Conservation (phyloP, 192 early-diverging fungal species). For the Diversispora epigaea region DNA sequence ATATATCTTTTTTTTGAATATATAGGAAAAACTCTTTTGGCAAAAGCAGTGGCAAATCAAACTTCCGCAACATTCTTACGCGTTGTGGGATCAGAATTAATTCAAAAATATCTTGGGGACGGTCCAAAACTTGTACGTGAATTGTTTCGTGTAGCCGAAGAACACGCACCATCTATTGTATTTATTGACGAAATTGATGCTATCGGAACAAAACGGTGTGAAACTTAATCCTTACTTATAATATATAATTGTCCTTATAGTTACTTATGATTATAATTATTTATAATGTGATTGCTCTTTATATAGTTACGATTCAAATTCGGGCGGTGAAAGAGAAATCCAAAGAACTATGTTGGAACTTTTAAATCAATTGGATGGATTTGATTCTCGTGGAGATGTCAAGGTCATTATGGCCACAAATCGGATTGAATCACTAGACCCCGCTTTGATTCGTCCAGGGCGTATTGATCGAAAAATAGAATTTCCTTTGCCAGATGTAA, state of each 20-base stretch:
- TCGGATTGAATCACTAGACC: conserved; percentile 94
- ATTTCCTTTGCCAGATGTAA: conserved; percentile 96
- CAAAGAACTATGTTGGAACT: conserved; percentile 98
- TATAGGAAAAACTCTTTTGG: conserved; percentile 81
- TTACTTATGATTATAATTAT: neutral
- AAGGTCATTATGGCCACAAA: conserved; percentile 99
- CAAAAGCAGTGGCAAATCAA: conserved; percentile 98
- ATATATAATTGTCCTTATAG: neutral
- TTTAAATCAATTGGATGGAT: conserved; percentile 97
- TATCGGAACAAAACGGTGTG: conserved; percentile 89
- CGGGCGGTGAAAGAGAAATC: conserved; percentile 94
- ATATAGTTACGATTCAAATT: conserved; percentile 85
- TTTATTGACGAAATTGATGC: conserved; percentile 99
- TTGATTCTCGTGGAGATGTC: conserved; percentile 92
- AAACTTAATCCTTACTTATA: neutral
- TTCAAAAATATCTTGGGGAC: conserved; percentile 99
- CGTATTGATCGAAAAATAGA: conserved; percentile 99
- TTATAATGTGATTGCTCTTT: conserved; percentile 17
- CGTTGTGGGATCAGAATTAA: conserved; percentile 95
- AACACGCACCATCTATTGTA: conserved; percentile 96
- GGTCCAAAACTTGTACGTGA: conserved; percentile 98
- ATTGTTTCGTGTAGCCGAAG: conserved; percentile 93
- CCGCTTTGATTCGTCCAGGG: conserved; percentile 92
- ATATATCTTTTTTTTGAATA: neutral
- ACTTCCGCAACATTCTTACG: conserved; percentile 97